These are phyloP conservation scores for Suillus variegatus DNA, from an alignment of 768 basidiomycete species.

Conservation along the genomic window DNA sequence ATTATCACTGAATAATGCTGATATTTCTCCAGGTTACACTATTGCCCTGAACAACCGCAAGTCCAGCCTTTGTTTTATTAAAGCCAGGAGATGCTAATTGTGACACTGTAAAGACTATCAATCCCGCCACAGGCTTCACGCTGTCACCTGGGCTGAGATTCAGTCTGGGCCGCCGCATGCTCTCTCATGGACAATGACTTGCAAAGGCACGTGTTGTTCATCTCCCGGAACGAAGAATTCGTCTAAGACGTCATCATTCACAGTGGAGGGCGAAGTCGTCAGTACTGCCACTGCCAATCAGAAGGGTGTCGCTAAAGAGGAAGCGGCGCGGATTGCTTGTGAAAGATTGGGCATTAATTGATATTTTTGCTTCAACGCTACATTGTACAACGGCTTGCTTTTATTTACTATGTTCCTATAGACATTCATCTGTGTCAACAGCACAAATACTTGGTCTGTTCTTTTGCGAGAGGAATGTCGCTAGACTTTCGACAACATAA, in stretches of 20 bases:
- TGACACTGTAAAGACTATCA: constrained; percentile 38
- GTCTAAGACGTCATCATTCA: constrained; percentile 9
- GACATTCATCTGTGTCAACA: background rate
- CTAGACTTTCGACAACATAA: background rate
- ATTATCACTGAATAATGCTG: constrained; percentile 7
- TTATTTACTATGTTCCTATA: background rate
- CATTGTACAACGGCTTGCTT: constrained; percentile 2
- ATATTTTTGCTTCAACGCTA: constrained; percentile 5
- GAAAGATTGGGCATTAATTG: constrained; percentile 29
- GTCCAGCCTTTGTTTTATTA: constrained; percentile 12
- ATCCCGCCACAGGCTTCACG: constrained; percentile 23
- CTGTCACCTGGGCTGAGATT: constrained; percentile 44
- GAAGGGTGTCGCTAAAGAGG: constrained; percentile 49
- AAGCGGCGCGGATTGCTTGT: constrained; percentile 47
- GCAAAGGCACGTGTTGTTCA: constrained; percentile 48
- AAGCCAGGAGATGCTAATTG: background rate
- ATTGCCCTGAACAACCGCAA: constrained; percentile 50
- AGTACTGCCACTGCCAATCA: constrained; percentile 47
- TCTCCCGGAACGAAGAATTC: background rate
- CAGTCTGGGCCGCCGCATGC: constrained; percentile 43
- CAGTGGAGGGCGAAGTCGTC: constrained; percentile 49
- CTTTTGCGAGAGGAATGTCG: background rate
- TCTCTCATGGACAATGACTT: constrained; percentile 52
- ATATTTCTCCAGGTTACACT: constrained; percentile 28
- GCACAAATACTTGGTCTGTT: background rate